phyloP scores from a whole-genome alignment of 169 alveolate genomes.

The Cryptosporidium ubiquitum region DNA sequence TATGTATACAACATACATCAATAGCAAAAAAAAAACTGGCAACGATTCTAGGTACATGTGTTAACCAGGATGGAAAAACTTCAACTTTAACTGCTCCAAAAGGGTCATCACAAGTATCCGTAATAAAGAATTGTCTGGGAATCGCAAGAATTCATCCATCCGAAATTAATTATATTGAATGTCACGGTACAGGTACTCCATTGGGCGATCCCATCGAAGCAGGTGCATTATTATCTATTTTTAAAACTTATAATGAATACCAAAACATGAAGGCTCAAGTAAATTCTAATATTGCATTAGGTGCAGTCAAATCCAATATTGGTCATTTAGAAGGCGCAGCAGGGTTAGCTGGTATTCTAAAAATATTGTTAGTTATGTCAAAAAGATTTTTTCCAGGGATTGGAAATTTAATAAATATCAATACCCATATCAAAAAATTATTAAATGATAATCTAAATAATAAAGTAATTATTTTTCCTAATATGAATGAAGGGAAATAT shows the following conservation, averaged over 20 bases:
- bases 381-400: conserved; percentile 62
- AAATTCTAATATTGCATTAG: conserved; percentile 22
- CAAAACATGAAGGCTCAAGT: background rate
- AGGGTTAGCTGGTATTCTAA: conserved; percentile 46
- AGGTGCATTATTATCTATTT: conserved; percentile 70
- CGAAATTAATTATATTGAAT: conserved; percentile 74
- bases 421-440: conserved; percentile 46
- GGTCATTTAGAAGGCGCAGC: conserved; percentile 74
- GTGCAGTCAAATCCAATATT: conserved; percentile 59
- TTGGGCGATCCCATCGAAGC: conserved; percentile 84
- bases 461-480: conserved; percentile 4
- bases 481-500: background rate
- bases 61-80: conserved; percentile 72
- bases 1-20: conserved; percentile 20
- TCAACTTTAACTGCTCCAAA: conserved; percentile 76
- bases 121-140: conserved; percentile 33
- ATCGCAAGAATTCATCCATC: conserved; percentile 30
- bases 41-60: conserved; percentile 54
- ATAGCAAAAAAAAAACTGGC: conserved; percentile 57
- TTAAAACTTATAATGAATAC: background rate
- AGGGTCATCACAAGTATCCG: conserved; percentile 51
- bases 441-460: background rate
- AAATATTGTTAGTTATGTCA: conserved; percentile 41
- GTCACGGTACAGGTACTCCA: conserved; percentile 86
- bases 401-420: conserved; percentile 4